Base-by-base conservation (phyloP, 352 stramenopile genomes). In the Phytophthora tubulina region DNA sequence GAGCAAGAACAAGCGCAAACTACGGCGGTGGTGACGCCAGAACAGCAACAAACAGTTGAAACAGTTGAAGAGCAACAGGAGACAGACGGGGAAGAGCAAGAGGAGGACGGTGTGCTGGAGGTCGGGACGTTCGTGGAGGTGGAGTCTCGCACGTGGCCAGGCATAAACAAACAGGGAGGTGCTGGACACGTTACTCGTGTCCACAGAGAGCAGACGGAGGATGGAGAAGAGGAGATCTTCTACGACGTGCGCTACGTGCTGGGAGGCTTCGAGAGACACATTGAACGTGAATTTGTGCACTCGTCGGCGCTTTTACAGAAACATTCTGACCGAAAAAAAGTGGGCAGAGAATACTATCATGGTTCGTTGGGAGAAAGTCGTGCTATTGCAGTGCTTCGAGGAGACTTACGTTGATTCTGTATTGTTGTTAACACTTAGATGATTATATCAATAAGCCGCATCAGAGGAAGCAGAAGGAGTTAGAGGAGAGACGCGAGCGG, bases 201-300 rank as follows among this genome's bases (percentile, higher is more conserved):
- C 1, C 66, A 90, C 49, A 55, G 56, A 17, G 84, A 91, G 6
- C 53, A 27, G 0, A 51, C 35, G 7, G 67, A 52, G 7, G 60
- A 68, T 4, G 75, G 63, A 27, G 15, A 70, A 3, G 59, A 79
- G 11, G 63, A 82, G 3, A 64, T 94, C n/a, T 80, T 80, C n/a
- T 95, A 94, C 56, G 88, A 95, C 61, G 87, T 96, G 15, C 85
- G 88, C 44, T 96, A 96, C 59, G 81, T 96, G 27, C 45, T 94
- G 11, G 86, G 89, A 6, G 89, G 89, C 4, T 90, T 92, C 52
- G 89, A 96, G 53, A 86, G 88, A 51, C 79, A 79, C 6, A 85
- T 96, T 32, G 85, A 86, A 41, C 81, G 81, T 36, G 73, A 93
- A 30, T 96, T 78, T 17, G 85, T 93, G 36, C 72, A 89, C 49